Percentiles rank a stretch among this genome's conserved stretches.
Evolutionary conservation across 78 protist species (phyloP).

Genomic region (Trichosphaerium sp.): DNA sequence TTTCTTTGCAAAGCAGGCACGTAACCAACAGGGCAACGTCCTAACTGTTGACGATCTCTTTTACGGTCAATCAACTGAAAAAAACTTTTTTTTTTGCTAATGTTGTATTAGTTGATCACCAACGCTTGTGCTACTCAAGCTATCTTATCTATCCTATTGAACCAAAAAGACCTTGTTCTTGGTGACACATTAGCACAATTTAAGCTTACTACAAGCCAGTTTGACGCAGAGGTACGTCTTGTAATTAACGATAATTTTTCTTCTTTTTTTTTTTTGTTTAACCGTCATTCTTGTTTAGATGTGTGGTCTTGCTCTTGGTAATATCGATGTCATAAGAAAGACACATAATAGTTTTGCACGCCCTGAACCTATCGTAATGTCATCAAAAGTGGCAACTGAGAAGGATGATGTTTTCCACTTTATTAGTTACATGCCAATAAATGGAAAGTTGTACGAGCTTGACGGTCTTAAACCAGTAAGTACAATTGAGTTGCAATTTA

Average conservation of each 20-base stretch:
- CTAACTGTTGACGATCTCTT: background rate
- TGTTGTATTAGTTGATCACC: conserved; percentile 40
- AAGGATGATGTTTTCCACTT: conserved; percentile 86
- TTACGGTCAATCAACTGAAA: background rate
- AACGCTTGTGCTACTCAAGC: conserved; percentile 99
- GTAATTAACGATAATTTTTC: background rate
- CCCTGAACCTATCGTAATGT: conserved; percentile 61
- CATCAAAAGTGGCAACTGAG: conserved; percentile 26
- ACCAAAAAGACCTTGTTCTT: conserved; percentile 56
- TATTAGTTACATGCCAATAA: conserved; percentile 71
- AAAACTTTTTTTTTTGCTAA: background rate
- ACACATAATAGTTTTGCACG: conserved; percentile 78
- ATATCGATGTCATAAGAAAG: conserved; percentile 51
- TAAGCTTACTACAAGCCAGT: conserved; percentile 56
- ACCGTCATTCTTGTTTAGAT: conserved; percentile 5
- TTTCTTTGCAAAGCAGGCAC: conserved; percentile 80
- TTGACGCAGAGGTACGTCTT: conserved; percentile 44
- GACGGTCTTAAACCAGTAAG: conserved; percentile 90
- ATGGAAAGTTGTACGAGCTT: conserved; percentile 84
- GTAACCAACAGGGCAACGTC: background rate
- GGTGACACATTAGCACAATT: conserved; percentile 66
- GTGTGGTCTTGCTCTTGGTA: conserved; percentile 72
- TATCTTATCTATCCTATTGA: conserved; percentile 81
- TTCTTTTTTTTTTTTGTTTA: background rate
- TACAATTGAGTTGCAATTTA: too few relatives aligned